Base-by-base conservation (phyloP, 2,329 filamentous ascomycete genomes). In the Pseudogymnoascus sp. region DNA sequence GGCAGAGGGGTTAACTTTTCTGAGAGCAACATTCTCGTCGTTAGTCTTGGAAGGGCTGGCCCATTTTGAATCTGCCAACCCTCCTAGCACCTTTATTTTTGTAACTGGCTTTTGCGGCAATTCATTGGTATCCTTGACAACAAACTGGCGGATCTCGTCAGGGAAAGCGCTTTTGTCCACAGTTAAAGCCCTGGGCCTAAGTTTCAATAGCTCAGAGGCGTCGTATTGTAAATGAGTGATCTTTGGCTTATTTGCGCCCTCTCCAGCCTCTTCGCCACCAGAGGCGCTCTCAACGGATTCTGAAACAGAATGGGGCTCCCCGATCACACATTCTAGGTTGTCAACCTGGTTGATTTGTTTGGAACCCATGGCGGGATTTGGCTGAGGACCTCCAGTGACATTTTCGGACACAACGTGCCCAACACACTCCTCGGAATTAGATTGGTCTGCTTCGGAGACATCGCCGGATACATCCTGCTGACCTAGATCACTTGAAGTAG, bases 401-500 rank as follows among this genome's bases (percentile, higher is more conserved):
- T 25, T 25, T 25, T 8, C 12, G 25, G 39, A n/a, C 12, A 25
- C 20, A 20, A 14, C 7, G 22, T 28, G 41, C 6, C 12, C 6
- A 15, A 53, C 3, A 20, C 6, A 15, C n/a, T 53, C 47, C 2
- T 53, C 28, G 2, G 15, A 6, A 8, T 18, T 35, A 18, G 28
- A 12, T 35, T 53, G 28, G 12, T 14, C 28, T 8, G 9, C 15
- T 7, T 53, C 28, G 6, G 47, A 20, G 11, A 53, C 11, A 18
- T 12, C 20, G 33, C 28, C 47, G 7, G 28, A 14, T 12, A 53
- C 15, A 35, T 53, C 47, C 28, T 53, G 28, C 15, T 53, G 28
- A 28, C 47, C 47, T 53, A 53, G 2, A 53, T 53, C 47, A 53
- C 28, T 53, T 35, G 47, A 53, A 53, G 28, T 53, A 35, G 28